phyloP scores from a whole-genome alignment of 805 yeast genomes.

The Candida montana region DNA sequence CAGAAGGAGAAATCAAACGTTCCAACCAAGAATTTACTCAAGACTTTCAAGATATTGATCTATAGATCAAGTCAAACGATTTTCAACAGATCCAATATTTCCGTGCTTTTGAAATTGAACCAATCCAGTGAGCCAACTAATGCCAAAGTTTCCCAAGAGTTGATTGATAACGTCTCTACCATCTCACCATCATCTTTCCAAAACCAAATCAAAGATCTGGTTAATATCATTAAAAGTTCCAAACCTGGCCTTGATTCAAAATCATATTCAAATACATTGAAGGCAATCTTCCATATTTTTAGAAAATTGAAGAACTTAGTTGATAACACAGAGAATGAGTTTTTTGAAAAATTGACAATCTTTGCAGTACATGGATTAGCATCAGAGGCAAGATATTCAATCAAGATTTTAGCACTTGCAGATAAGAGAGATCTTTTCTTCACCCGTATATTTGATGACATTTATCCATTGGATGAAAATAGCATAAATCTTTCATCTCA shows the following conservation, averaged over 20 bases:
- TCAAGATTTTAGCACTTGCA: constrained; percentile 49
- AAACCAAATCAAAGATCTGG: constrained; percentile 49
- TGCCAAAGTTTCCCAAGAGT: constrained; percentile 38
- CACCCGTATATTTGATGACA: constrained; percentile 32
- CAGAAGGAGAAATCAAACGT: constrained; percentile 27
- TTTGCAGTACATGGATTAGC: constrained; percentile 51
- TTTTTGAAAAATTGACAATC: constrained; percentile 39
- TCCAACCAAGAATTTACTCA: constrained; percentile 43
- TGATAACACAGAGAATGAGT: constrained; percentile 36
- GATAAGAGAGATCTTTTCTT: constrained; percentile 36
- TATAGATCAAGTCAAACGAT: constrained; percentile 57
- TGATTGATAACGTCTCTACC: constrained; percentile 54
- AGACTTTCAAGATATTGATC: constrained; percentile 50
- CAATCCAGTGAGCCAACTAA: constrained; percentile 23
- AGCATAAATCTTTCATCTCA: constrained; percentile 44
- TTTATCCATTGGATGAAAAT: constrained; percentile 46
- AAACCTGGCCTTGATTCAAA: constrained; percentile 19
- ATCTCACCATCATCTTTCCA: constrained; percentile 61
- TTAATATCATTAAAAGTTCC: constrained; percentile 31
- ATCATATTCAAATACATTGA: constrained; percentile 34
- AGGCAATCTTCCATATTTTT: constrained; percentile 55
- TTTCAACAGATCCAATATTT: constrained; percentile 61
- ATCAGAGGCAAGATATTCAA: constrained; percentile 57
- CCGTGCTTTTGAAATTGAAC: constrained; percentile 43
- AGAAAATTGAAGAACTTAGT: constrained; percentile 44